Evolutionary conservation across 352 stramenopile genomes (phyloP), one percentile per base, ranked within the genome.

Genomic region (Phytophthora multivora): DNA sequence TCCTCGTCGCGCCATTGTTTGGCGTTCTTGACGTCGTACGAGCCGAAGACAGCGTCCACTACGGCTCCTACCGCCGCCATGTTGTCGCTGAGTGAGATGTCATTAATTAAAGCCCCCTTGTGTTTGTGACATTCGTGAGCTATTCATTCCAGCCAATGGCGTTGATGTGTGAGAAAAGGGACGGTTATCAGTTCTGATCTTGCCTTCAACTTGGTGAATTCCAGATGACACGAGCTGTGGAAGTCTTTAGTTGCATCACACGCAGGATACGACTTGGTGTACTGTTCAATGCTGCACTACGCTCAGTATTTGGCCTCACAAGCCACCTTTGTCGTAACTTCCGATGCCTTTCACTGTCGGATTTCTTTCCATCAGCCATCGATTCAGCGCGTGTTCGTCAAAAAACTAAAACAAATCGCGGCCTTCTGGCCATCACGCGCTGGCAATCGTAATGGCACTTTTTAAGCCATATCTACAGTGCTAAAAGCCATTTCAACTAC

Each of bases 1-100:
- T 93, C 84, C 35, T 93, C 84, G 42, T 91, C 71, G 9, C 84
- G 84, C 84, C 84, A 93, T 50, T 90, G 82, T 67, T 90, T 89
- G 45, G 82, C 79, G 58, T 89, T 88, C 68, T 93, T 91, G 54
- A 93, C 69, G 61, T 93, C 84, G 58, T 93, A 93, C 39, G 83
- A 90, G 21, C 84, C 82, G 64, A 93, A 89, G 51, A 93, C 77
- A 11, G 80, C 81, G 61, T 89, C 80, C 52, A 93, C 79, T 15
- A 89, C 79, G 12, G 82, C 82, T 4, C 80, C 77, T 0, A 91
- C 75, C 10, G 72, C 75, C 50, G 77, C 70, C 83, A 92, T 90
- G 13, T 31, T 15, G 38, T 51, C 12, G 13, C n/a, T 10, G 35
- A 19, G 35, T 19, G 35, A n/a, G 19, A 33, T 19, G 59, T 59